These are phyloP conservation scores for Dalbergia oliveri DNA, from an alignment of 306 rosid genomes.

Conservation along the genomic window DNA sequence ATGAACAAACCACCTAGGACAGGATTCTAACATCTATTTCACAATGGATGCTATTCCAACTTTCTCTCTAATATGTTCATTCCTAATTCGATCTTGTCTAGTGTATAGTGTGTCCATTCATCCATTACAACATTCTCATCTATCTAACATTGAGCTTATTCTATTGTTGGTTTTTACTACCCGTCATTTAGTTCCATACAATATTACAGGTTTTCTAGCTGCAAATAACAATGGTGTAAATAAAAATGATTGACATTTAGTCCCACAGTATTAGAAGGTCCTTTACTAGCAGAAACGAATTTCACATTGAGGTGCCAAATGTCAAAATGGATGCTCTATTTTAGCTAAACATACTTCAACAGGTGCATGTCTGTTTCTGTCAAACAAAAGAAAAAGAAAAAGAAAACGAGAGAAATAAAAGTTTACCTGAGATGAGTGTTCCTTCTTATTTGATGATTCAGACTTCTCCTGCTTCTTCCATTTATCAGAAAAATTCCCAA, in stretches of 20 bases:
- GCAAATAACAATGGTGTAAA: not conserved
- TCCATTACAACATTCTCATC: not conserved
- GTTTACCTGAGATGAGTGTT: slow-evolving; percentile 64
- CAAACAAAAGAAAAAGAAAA: not conserved
- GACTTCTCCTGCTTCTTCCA: slow-evolving; percentile 74
- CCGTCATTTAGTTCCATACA: not conserved
- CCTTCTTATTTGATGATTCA: slow-evolving; percentile 60
- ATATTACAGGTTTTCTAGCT: not conserved
- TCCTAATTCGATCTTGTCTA: not conserved
- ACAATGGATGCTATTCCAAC: not conserved
- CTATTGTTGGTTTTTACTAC: not conserved
- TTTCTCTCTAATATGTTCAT: not conserved
- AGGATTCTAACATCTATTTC: not conserved
- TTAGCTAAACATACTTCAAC: slow-evolving; percentile 21
- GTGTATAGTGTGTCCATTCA: not conserved
- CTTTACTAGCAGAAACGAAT: not conserved
- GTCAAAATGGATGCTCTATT: not conserved
- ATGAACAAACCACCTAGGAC: not conserved
- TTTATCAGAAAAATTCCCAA: slow-evolving; percentile 73
- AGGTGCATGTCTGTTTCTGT: not conserved
- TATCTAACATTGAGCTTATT: not conserved
- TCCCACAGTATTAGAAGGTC: not conserved
- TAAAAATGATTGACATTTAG: slow-evolving; percentile 21
- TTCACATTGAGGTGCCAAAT: slow-evolving; percentile 24
- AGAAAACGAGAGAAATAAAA: slow-evolving; percentile 4